These are phyloP conservation scores for Neurospora pannonica DNA, from an alignment of 495 filamentous ascomycete genomes.

Conservation along the genomic window DNA sequence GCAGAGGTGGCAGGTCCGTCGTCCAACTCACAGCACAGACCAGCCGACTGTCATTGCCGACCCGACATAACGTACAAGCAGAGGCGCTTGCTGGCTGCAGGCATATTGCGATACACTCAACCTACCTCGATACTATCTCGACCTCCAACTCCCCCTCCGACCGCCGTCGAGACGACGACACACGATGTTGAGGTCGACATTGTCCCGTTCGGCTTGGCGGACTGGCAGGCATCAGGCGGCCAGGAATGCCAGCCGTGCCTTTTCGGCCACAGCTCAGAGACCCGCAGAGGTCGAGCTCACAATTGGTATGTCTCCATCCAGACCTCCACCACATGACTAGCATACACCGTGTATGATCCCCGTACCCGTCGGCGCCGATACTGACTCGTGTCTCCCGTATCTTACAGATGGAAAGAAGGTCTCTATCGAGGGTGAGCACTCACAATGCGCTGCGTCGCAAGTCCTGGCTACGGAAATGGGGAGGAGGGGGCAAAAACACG, in stretches of 20 bases:
- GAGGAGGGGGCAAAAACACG: not conserved
- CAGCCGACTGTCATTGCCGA: not conserved
- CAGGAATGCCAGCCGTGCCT: conserved; percentile 53
- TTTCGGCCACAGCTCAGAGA: conserved; percentile 62
- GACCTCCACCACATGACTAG: not conserved
- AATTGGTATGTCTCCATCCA: conserved; percentile 54
- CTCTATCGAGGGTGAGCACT: conserved; percentile 74
- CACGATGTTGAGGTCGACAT: conserved; percentile 82
- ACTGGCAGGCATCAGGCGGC: conserved; percentile 55
- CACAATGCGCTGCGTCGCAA: not conserved
- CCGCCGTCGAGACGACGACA: conserved; percentile 36
- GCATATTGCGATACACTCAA: not conserved
- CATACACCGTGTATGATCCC: not conserved
- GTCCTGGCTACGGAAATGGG: not conserved
- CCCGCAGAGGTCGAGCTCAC: conserved; percentile 90
- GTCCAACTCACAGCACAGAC: not conserved
- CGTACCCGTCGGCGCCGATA: conserved; percentile 8
- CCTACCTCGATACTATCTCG: conserved; percentile 8
- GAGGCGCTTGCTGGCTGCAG: not conserved
- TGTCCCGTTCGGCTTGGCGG: conserved; percentile 79
- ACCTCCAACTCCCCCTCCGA: conserved; percentile 21
- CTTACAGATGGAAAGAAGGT: conserved; percentile 85
- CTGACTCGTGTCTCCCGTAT: conserved; percentile 16
- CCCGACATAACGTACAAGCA: not conserved
- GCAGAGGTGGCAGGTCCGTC: not conserved